These are phyloP conservation scores for Thraustochytrium sp. DNA, from an alignment of 352 stramenopile genomes.

Conservation along the genomic window DNA sequence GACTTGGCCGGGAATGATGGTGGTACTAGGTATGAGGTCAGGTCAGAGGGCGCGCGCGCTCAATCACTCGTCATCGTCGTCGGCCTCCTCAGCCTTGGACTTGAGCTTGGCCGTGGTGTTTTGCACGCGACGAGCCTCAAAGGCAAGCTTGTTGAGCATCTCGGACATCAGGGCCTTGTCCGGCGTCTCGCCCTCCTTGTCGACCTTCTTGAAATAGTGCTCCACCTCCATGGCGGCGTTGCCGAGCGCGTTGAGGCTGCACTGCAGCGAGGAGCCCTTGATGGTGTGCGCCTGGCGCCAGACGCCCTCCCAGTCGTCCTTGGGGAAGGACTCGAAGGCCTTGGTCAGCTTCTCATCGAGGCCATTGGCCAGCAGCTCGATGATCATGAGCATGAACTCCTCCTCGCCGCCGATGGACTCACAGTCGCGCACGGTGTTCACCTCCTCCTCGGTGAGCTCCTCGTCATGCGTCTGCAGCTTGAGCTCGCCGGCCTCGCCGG, in stretches of 20 bases:
- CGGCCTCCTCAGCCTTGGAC: not conserved
- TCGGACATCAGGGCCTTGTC: not conserved
- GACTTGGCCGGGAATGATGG: too few relatives aligned
- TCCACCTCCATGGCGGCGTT: not conserved
- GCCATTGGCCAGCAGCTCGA: not conserved
- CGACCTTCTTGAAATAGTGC: conserved; percentile 10
- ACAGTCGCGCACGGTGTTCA: not conserved
- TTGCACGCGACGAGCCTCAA: not conserved
- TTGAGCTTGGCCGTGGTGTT: not conserved
- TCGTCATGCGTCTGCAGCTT: not conserved
- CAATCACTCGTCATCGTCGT: not conserved
- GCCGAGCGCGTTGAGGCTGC: not conserved
- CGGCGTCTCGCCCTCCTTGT: not conserved
- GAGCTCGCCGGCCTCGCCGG: not conserved
- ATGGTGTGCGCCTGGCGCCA: conserved; percentile 14
- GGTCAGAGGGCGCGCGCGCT: too few relatives aligned
- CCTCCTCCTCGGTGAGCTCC: conserved; percentile 16
- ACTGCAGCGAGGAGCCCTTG: conserved; percentile 21
- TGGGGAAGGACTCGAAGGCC: not conserved
- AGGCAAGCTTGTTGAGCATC: conserved; percentile 3
- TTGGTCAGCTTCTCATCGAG: not conserved
- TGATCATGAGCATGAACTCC: conserved; percentile 30
- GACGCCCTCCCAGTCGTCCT: conserved; percentile 7
- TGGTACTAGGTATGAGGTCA: too few relatives aligned
- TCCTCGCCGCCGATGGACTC: conserved; percentile 10